Evolutionary conservation across 2,329 filamentous ascomycete species (phyloP), one percentile per base, ranked within the genome.

Genomic region (Aspergillus candidus): DNA sequence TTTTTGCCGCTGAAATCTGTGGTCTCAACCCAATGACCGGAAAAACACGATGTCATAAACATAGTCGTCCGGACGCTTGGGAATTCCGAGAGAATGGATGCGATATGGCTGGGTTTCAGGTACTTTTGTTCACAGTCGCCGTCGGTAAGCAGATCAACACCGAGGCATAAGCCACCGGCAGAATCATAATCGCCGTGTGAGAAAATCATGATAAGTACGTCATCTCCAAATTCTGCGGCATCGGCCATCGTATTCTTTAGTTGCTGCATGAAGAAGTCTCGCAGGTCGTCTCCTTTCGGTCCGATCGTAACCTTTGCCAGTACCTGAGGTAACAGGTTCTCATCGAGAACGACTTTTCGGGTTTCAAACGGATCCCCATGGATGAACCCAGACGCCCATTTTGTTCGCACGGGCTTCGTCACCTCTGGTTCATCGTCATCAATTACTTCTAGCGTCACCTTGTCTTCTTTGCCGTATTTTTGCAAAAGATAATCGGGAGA

Each of bases 41-140:
- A 49, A 38, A 29, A 43, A 31, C 47, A 49, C 11, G 47, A 49
- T 11, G 47, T 49, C 43, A 49, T 49, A 22, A 13, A 49, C 3
- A 49, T 40, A 12, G 43, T 43, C 8, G 31, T 12, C 22, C 36
- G 32, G 15, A 46, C 33, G 33, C 40, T 38, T 15, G 47, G 40
- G 18, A 43, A 40, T 35, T 32, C 13, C 11, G 13, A 11, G 8
- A 46, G 32, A 15, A 39, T 44, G 29, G 45, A 36, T 10, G 17
- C 13, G 6, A 47, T 22, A 22, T 43, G 27, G 11, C 29, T 22
- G 7, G 35, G 41, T n/a, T 13, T 4, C 6, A 38, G 6, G 14
- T 30, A 38, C 13, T 35, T 13, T 34, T 17, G 11, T 5, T 11
- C 8, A 32, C 4, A 43, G 5, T 4, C 6, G 15, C 15, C 15